A percentile compares a stretch with the other conserved stretches of the same genome.
Conservation (phyloP, 208 protist species). For the Crithidia thermophila region DNA sequence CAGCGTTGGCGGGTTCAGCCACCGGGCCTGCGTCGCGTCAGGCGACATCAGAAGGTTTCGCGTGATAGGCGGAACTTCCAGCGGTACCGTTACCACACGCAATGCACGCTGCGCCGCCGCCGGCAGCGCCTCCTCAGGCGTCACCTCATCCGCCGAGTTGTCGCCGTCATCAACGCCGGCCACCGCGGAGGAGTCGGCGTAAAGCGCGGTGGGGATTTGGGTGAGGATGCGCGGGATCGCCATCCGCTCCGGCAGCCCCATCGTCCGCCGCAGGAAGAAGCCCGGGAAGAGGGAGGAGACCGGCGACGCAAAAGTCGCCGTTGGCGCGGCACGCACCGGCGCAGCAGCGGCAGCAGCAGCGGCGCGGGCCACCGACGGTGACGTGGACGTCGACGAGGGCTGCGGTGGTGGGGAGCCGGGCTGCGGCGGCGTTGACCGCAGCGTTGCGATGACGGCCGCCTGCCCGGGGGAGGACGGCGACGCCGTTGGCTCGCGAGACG, state of each 20-base stretch:
- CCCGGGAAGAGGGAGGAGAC: conserved; percentile 1
- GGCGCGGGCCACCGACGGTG: not conserved
- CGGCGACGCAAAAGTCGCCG: not conserved
- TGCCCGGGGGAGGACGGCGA: not conserved
- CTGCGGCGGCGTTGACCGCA: not conserved
- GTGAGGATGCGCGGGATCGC: conserved; percentile 18
- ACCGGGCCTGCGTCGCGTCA: conserved; percentile 6
- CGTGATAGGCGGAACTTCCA: conserved; percentile 24
- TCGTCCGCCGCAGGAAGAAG: conserved; percentile 16
- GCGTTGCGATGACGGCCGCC: not conserved
- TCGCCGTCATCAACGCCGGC: not conserved
- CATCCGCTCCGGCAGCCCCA: conserved; percentile 9
- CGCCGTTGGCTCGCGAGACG: not conserved
- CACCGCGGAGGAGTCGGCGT: conserved; percentile 13
- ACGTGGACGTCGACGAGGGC: not conserved
- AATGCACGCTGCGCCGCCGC: conserved; percentile 3
- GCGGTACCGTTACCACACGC: conserved; percentile 8
- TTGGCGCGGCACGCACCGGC: no score
- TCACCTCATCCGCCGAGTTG: conserved; percentile 4
- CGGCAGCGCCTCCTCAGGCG: not conserved
- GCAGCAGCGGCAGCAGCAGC: not conserved
- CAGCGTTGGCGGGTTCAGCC: conserved; percentile 66
- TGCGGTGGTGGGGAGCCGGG: not conserved
- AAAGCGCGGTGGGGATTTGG: conserved; percentile 7
- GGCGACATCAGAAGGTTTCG: conserved; percentile 36